phyloP scores from a whole-genome alignment of 2,329 filamentous ascomycete genomes.

The Nemania diffusa region DNA sequence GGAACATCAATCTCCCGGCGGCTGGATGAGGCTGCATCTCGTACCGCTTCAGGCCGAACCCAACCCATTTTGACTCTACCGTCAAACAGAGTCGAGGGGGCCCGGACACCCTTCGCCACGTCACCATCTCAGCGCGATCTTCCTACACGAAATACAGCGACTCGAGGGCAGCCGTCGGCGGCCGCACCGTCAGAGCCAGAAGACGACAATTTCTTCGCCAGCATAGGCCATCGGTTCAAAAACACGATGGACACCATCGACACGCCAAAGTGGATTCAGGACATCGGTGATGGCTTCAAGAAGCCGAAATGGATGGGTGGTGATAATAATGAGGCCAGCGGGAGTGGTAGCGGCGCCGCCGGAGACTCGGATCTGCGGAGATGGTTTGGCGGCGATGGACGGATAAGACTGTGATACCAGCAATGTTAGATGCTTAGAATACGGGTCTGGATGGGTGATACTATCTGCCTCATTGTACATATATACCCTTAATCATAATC shows the following conservation, averaged over 20 bases:
- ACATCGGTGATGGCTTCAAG: conserved; percentile 74
- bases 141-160: conserved; percentile 47
- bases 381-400: conserved; percentile 66
- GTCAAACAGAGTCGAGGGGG: conserved; percentile 50
- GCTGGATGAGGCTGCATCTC: conserved; percentile 56
- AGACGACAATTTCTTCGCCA: conserved; percentile 84
- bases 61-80: conserved; percentile 63
- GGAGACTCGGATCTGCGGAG: conserved; percentile 61
- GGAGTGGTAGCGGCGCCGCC: conserved; percentile 43
- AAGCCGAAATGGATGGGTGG: conserved; percentile 82
- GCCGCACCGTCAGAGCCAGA: conserved; percentile 69
- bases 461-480: conserved; percentile 16
- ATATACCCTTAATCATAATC: conserved; percentile 28
- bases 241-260: conserved; percentile 91
- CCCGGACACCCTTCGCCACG: conserved; percentile 57
- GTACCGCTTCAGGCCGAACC: conserved; percentile 50
- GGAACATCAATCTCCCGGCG: conserved; percentile 67
- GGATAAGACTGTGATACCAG: conserved; percentile 46
- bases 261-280: conserved; percentile 83
- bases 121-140: conserved; percentile 52
- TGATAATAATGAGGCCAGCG: conserved; percentile 59
- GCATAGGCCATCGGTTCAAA: conserved; percentile 83
- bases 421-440: conserved; percentile 16
- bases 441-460: conserved; percentile 16
- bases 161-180: conserved; percentile 47